Conservation (phyloP, 1,139 yeast species). For the Yamadazyma atlantica region DNA sequence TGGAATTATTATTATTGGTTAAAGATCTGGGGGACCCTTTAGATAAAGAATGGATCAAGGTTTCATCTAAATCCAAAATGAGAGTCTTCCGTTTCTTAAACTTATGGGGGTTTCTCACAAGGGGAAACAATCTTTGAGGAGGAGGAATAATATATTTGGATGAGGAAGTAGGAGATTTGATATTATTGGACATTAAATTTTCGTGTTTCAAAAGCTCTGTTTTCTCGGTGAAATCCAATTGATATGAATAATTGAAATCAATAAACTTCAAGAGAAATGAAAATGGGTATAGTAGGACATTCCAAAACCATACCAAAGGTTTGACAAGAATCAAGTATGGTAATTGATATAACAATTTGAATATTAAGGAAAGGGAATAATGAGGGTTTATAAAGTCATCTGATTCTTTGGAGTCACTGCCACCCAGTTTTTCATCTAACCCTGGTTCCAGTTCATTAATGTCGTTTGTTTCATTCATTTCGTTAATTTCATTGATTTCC, state of each 20-base stretch:
- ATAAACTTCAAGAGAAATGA: constrained; percentile 11
- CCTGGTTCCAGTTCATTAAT: too few relatives aligned
- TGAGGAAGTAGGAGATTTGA: constrained; percentile 58
- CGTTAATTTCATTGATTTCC: constrained; percentile 8
- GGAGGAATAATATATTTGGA: constrained; percentile 51
- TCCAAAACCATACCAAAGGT: constrained; percentile 21
- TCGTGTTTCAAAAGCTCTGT: constrained; percentile 45
- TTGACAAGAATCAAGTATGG: constrained; percentile 21
- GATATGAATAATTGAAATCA: constrained; percentile 13
- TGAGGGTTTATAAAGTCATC: constrained; percentile 10
- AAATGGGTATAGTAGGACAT: constrained; percentile 22
- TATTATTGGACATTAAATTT: constrained; percentile 39
- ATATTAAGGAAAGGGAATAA: constrained; percentile 9
- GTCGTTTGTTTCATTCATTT: too few relatives aligned
- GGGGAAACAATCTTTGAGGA: constrained; percentile 46
- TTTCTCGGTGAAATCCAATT: constrained; percentile 30
- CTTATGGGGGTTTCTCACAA: constrained; percentile 41
- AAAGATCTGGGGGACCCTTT: constrained; percentile 52
- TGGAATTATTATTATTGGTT: constrained; percentile 46
- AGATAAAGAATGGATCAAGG: constrained; percentile 85
- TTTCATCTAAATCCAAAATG: constrained; percentile 88
- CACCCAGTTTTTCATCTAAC: too few relatives aligned
- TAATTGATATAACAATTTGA: constrained; percentile 15
- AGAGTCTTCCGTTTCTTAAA: constrained; percentile 58
- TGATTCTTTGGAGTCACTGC: constrained; percentile 4